phyloP scores from a whole-genome alignment of 2,329 filamentous ascomycete genomes.

The Arthrobotrys sphaeroides region DNA sequence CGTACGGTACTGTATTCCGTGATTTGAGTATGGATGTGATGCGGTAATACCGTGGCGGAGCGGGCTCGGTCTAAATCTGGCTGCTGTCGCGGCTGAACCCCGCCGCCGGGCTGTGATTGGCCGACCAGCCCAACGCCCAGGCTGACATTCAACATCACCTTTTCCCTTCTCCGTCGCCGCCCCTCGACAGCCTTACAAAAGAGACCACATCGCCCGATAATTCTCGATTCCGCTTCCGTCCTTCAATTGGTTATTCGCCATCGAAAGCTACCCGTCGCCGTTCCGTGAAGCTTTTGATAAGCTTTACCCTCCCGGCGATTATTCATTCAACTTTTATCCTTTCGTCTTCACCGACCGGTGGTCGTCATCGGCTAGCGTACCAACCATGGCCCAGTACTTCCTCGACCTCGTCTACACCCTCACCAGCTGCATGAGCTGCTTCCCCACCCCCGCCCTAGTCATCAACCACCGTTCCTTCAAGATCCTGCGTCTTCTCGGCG shows the following conservation, averaged over 20 bases:
- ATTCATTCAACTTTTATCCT: too few species aligned
- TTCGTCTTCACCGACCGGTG: too few species aligned
- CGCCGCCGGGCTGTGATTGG: conserved; percentile 20
- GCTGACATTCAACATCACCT: conserved; percentile 46
- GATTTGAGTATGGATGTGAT: too few species aligned
- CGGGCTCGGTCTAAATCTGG: conserved; percentile 43
- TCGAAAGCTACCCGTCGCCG: background rate
- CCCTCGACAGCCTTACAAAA: background rate
- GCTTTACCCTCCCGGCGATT: too few species aligned
- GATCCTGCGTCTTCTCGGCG: conserved; percentile 89
- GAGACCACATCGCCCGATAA: conserved; percentile 14
- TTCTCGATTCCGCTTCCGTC: too few species aligned
- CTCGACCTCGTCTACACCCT: conserved; percentile 90
- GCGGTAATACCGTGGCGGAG: too few species aligned
- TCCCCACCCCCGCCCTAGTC: conserved; percentile 91
- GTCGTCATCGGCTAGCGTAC: too few species aligned
- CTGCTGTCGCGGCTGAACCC: conserved; percentile 49
- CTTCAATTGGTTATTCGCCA: background rate
- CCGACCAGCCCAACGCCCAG: conserved; percentile 11
- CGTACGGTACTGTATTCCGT: too few species aligned
- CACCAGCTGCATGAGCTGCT: conserved; percentile 94
- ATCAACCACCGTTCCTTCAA: conserved; percentile 96
- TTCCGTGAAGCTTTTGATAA: conserved; percentile 27
- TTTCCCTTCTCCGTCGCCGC: background rate
- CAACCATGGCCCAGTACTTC: conserved; percentile 84